Conservation (phyloP, 2,329 filamentous ascomycete species). For the Myotisia sp. region DNA sequence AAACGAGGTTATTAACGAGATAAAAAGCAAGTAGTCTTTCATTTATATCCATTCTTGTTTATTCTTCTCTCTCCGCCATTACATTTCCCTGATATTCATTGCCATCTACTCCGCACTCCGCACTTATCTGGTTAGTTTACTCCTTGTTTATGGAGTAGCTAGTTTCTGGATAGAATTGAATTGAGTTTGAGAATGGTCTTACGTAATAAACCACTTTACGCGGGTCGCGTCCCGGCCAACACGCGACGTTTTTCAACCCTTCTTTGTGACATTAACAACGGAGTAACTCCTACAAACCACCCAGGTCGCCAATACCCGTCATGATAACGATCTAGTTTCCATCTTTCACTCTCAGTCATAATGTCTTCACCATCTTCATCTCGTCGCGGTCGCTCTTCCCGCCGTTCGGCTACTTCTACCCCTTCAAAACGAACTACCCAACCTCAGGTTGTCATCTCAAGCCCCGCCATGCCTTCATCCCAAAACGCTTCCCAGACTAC, state of each 20-base stretch:
- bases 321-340: neutral
- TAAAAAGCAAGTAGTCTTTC: too few relatives aligned
- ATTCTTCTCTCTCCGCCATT: too few relatives aligned
- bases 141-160: too few relatives aligned
- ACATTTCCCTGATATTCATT: too few relatives aligned
- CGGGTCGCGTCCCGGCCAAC: slow-evolving; percentile 9
- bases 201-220: slow-evolving; percentile 10
- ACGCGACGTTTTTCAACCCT: slow-evolving; percentile 1
- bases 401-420: slow-evolving; percentile 27
- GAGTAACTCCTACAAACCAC: slow-evolving; percentile 1
- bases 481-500: slow-evolving; percentile 27
- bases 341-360: slow-evolving; percentile 11
- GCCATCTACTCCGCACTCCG: too few relatives aligned
- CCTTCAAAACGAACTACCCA: slow-evolving; percentile 18
- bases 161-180: too few relatives aligned
- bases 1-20: too few relatives aligned
- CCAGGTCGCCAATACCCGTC: neutral
- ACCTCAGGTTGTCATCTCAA: slow-evolving; percentile 6
- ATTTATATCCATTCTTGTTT: too few relatives aligned
- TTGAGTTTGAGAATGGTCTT: too few relatives aligned
- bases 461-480: slow-evolving; percentile 10
- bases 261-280: too few relatives aligned
- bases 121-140: too few relatives aligned
- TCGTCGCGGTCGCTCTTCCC: slow-evolving; percentile 28
- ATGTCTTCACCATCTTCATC: slow-evolving; percentile 33